Conservation (phyloP, 2,329 filamentous ascomycete genomes). For the Domatiomyces globalis region DNA sequence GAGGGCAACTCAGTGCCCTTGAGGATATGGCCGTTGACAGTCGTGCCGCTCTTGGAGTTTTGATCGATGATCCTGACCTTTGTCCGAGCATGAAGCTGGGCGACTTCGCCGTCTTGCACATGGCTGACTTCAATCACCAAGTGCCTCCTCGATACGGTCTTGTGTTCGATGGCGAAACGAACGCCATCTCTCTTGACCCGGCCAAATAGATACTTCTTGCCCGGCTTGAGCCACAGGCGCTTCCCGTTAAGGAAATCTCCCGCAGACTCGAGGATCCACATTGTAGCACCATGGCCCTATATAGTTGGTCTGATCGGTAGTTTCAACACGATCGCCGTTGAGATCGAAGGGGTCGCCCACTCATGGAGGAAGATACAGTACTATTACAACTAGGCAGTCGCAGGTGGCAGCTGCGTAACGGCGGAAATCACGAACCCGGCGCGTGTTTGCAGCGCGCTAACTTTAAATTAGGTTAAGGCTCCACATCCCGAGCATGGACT, state of each 20-base stretch:
- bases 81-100: slow-evolving; percentile 51
- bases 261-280: slow-evolving; percentile 51
- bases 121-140: slow-evolving; percentile 58
- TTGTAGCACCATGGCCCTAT: slow-evolving; percentile 22
- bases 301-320: not conserved
- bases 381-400: not conserved
- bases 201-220: slow-evolving; percentile 73
- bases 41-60: slow-evolving; percentile 71
- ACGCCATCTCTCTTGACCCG: slow-evolving; percentile 54
- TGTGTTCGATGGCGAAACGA: slow-evolving; percentile 58
- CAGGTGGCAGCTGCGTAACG: too few species aligned
- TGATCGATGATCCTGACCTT: slow-evolving; percentile 61
- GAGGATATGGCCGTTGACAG: slow-evolving; percentile 58
- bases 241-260: slow-evolving; percentile 40
- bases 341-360: not conserved
- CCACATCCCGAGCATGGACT: not conserved
- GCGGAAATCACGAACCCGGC: not conserved
- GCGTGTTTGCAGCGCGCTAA: not conserved
- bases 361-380: not conserved
- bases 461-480: not conserved
- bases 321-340: not conserved
- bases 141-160: slow-evolving; percentile 79
- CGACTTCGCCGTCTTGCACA: slow-evolving; percentile 52
- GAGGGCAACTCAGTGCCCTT: slow-evolving; percentile 38
- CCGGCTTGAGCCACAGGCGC: slow-evolving; percentile 71